These are phyloP conservation scores for Allomyces macrogynus DNA, from an alignment of 192 early-diverging fungal genomes.

Conservation along the genomic window DNA sequence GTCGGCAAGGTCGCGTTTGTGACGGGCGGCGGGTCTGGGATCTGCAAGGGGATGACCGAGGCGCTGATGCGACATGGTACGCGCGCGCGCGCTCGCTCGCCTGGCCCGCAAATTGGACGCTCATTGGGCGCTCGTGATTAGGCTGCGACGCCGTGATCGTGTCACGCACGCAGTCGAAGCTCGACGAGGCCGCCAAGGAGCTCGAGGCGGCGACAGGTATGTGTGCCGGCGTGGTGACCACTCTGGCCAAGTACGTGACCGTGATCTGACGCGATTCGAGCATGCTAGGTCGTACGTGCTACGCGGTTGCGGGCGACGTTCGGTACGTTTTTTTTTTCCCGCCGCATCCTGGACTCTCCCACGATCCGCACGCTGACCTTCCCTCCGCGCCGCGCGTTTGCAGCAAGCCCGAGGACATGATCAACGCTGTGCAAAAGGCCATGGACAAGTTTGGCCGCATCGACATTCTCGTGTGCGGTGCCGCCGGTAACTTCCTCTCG, in stretches of 20 bases:
- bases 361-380: too few species aligned
- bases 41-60: constrained; percentile 45
- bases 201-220: constrained; percentile 31
- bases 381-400: too few species aligned
- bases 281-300: constrained; percentile 12
- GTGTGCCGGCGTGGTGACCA: too few species aligned
- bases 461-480: constrained; percentile 34
- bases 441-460: constrained; percentile 41
- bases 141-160: neutral
- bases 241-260: too few species aligned
- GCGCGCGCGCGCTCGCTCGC: constrained; percentile 9
- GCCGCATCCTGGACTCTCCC: constrained; percentile 9
- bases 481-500: constrained; percentile 56
- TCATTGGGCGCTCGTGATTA: neutral
- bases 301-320: constrained; percentile 2
- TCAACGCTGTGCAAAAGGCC: constrained; percentile 31
- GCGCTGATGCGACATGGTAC: constrained; percentile 37
- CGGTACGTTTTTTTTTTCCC: neutral
- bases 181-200: constrained; percentile 43
- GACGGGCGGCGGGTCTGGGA: constrained; percentile 40
- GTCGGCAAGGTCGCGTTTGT: constrained; percentile 41
- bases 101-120: neutral
- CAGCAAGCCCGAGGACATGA: constrained; percentile 25
- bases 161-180: constrained; percentile 19
- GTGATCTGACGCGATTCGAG: too few species aligned